phyloP scores from a whole-genome alignment of 1,284 basidiomycete species.

The Cryptococcus sp. region DNA sequence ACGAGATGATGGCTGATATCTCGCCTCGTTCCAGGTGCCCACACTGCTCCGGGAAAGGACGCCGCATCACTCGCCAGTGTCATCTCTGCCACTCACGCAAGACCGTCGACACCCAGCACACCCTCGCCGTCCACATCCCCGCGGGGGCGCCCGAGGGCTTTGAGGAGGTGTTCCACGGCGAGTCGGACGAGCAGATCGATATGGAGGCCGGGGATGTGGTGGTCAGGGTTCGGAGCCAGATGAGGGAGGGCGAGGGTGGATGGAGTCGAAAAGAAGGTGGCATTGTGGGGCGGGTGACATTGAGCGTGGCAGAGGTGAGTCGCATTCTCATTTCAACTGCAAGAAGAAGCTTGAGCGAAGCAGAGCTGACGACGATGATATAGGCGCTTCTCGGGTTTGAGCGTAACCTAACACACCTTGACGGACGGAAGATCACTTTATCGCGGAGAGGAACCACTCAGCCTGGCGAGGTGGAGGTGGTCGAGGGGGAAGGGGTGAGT shows the following conservation, averaged over 20 bases:
- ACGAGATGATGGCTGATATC: background rate
- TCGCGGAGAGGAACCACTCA: slow-evolving; percentile 77
- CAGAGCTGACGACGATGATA: background rate
- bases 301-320: slow-evolving; percentile 80
- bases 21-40: slow-evolving; percentile 58
- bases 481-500: slow-evolving; percentile 71
- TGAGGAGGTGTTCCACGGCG: slow-evolving; percentile 85
- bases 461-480: slow-evolving; percentile 82
- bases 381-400: slow-evolving; percentile 51
- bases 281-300: slow-evolving; percentile 82
- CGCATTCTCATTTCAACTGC: background rate
- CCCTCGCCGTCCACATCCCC: slow-evolving; percentile 76
- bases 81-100: slow-evolving; percentile 78
- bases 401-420: slow-evolving; percentile 81
- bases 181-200: slow-evolving; percentile 88
- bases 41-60: slow-evolving; percentile 75
- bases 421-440: slow-evolving; percentile 74
- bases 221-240: slow-evolving; percentile 70
- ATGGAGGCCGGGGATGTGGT: slow-evolving; percentile 90
- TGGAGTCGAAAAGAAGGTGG: slow-evolving; percentile 84
- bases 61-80: slow-evolving; percentile 68
- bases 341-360: background rate
- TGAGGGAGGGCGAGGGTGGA: slow-evolving; percentile 61
- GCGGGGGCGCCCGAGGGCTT: slow-evolving; percentile 86
- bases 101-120: slow-evolving; percentile 59